Evolutionary conservation across 345 rosid genomes (phyloP), one percentile per base, ranked within the genome.

Genomic region (Linum tenue): DNA sequence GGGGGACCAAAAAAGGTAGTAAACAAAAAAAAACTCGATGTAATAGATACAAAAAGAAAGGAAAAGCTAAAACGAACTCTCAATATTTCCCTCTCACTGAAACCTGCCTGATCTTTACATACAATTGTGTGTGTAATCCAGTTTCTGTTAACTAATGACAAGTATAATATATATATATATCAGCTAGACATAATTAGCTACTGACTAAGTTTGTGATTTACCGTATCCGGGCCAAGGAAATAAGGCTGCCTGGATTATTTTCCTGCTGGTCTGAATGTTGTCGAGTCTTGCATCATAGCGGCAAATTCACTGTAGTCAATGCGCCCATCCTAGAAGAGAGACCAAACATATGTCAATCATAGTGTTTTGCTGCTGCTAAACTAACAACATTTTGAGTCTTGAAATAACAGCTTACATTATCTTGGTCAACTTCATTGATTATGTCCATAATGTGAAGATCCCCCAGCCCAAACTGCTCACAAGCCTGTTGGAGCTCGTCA

Each of bases 101-200:
- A 62, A 63, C 64, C 51, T 69, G 73, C 57, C 67, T 73, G 74
- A 66, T 71, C 74, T 66, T 71, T 76, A 71, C 80, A 79, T 58
- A 22, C 31, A 22, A 16, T 56, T 12, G 5, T 41, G 15, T 15
- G 58, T 58, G 62, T 64, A 10, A 57, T 59, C 8, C 55, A 35
- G 9, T 39, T 59, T 35, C 69, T 59, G 76, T 56, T 60, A 40
- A 64, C 57, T 37, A 64, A 38, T 17, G 42, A 57, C 63, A 56
- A 56, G 35, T 62, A 66, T 61, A 40, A 41, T 53, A 42, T 63
- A 62, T 39, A 56, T 35, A 37, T 42, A 22, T 44, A 37, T 71
- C 48, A 6, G 3, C 3, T 11, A 14, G 36, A 17, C 31, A 36
- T 59, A 37, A 17, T 36, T 22, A 22, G 39, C 62, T 59, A 36